Evolutionary conservation across 768 basidiomycete genomes (phyloP).

Genomic region (Pleurotus tuber-regium): DNA sequence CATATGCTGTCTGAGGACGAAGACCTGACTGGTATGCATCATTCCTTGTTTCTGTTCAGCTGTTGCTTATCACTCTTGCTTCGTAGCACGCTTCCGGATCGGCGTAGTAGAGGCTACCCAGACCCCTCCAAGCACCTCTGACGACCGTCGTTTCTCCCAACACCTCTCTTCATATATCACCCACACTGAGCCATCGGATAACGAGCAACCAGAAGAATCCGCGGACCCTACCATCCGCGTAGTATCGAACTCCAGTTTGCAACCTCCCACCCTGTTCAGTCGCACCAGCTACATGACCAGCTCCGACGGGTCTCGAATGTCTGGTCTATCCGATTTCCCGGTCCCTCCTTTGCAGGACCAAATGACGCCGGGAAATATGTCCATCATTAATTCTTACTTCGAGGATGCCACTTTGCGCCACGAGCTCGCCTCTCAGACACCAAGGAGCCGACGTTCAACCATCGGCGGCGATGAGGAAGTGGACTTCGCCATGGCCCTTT

Average conservation of each 20-base stretch:
- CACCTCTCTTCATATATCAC: conserved; percentile 28
- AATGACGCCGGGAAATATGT: conserved; percentile 29
- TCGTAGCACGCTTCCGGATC: conserved; percentile 45
- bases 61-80: conserved; percentile 1
- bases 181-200: background rate
- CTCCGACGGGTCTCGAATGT: conserved; percentile 59
- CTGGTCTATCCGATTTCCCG: conserved; percentile 72
- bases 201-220: background rate
- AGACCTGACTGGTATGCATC: conserved; percentile 38
- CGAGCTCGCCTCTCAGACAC: conserved; percentile 11
- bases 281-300: conserved; percentile 63
- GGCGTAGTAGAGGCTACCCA: conserved; percentile 47
- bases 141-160: conserved; percentile 38
- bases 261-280: conserved; percentile 29
- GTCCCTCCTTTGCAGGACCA: conserved; percentile 44
- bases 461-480: conserved; percentile 28
- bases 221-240: conserved; percentile 7
- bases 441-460: conserved; percentile 18
- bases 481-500: conserved; percentile 24
- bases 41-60: background rate
- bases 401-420: conserved; percentile 27
- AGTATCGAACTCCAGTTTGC: conserved; percentile 23
- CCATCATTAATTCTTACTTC: conserved; percentile 44
- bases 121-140: conserved; percentile 44
- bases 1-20: conserved; percentile 37